Evolutionary conservation across 805 yeast genomes (phyloP).

Genomic region (Yarrowia yakushimensis): DNA sequence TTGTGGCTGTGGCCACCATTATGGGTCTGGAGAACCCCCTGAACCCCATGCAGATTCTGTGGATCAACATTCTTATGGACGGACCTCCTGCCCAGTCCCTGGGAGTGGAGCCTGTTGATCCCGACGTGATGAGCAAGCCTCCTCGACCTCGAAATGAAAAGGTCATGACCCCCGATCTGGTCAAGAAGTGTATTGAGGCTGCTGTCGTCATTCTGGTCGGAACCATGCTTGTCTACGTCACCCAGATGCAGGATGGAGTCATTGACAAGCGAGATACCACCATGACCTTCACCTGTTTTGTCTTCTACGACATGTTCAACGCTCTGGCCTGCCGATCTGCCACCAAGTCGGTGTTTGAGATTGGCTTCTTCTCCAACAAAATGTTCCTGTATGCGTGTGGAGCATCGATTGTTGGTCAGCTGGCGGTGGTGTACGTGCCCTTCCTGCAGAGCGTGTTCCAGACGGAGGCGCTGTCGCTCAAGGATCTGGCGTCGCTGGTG

Average conservation of each 20-base stretch:
- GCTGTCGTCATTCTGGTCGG: conserved; percentile 78
- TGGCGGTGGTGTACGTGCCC: conserved; percentile 90
- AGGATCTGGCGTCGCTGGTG: conserved; percentile 64
- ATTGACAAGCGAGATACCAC: conserved; percentile 96
- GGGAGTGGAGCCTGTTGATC: conserved; percentile 97
- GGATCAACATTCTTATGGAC: conserved; percentile 98
- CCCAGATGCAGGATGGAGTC: conserved; percentile 76
- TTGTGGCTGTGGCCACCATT: conserved; percentile 82
- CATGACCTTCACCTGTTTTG: conserved; percentile 98
- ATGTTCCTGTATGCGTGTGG: conserved; percentile 95
- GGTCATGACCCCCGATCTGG: conserved; percentile 66
- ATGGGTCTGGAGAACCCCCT: conserved; percentile 89
- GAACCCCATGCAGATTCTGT: conserved; percentile 96
- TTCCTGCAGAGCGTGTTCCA: conserved; percentile 91
- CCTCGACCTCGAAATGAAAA: conserved; percentile 86
- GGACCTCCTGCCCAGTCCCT: conserved; percentile 98
- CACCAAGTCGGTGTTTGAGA: conserved; percentile 73
- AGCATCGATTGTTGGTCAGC: conserved; percentile 82
- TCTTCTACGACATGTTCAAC: conserved; percentile 92
- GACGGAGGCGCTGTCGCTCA: conserved; percentile 78
- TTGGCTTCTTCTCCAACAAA: conserved; percentile 71
- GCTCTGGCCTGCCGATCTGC: conserved; percentile 91
- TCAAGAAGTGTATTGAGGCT: conserved; percentile 70
- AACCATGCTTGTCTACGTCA: conserved; percentile 78
- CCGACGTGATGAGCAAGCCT: conserved; percentile 93